A percentile compares a stretch with the other conserved stretches of the same genome.
Evolutionary conservation across 129 eudicot genomes (phyloP).

Genomic region (Lactuca sativa): DNA sequence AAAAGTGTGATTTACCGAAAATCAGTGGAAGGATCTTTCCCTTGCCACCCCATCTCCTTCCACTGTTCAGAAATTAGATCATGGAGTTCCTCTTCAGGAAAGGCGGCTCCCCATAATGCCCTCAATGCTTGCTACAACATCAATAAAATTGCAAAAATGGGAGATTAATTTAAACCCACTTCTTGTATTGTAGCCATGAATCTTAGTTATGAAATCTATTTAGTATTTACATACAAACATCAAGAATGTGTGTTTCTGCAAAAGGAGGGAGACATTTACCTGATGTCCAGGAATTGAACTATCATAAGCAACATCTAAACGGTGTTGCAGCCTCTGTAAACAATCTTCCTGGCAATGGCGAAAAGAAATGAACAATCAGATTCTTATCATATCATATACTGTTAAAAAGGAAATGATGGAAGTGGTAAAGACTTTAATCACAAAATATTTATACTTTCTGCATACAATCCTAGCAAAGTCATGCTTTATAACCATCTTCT

Average conservation of each 20-base stretch:
- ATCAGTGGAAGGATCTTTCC: conserved; percentile 99
- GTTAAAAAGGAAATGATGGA: not conserved
- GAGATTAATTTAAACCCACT: conserved; percentile 3
- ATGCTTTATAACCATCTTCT: too few species aligned
- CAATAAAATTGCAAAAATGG: conserved; percentile 16
- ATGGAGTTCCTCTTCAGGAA: conserved; percentile 79
- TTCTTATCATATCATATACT: not conserved
- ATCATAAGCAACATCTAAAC: conserved; percentile 84
- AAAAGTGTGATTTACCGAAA: conserved; percentile 55
- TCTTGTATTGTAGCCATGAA: not conserved
- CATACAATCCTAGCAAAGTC: too few species aligned
- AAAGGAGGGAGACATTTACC: conserved; percentile 38
- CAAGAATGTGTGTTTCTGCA: not conserved
- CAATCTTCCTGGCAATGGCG: conserved; percentile 65
- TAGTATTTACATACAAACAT: not conserved
- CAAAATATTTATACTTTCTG: not conserved
- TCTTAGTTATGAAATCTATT: not conserved
- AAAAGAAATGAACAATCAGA: conserved; percentile 12
- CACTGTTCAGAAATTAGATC: conserved; percentile 92
- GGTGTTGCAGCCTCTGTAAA: conserved; percentile 75
- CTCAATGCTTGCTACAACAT: conserved; percentile 68
- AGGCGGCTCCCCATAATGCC: conserved; percentile 89
- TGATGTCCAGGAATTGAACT: conserved; percentile 73
- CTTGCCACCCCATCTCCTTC: conserved; percentile 99
- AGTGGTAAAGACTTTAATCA: not conserved